phyloP scores from a whole-genome alignment of 257 asterid genomes.

The Penstemon newberryi region DNA sequence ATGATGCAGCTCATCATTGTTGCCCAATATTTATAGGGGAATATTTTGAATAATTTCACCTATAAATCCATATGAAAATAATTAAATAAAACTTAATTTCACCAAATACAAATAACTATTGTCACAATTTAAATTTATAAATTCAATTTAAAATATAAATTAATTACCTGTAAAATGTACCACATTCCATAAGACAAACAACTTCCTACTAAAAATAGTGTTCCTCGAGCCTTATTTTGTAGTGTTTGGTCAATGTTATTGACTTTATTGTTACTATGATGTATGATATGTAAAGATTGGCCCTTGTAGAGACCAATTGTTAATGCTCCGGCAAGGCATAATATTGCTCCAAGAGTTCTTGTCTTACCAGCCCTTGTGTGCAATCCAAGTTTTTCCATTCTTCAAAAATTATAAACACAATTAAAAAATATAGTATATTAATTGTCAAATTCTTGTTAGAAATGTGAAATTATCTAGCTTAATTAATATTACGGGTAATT shows the following conservation, averaged over 20 bases:
- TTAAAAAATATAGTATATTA: no score
- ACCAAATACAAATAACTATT: background rate
- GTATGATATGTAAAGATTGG: conserved; percentile 32
- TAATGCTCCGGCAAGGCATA: conserved; percentile 61
- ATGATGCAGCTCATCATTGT: conserved; percentile 42
- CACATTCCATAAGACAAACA: conserved; percentile 48
- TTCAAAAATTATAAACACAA: conserved; percentile 14
- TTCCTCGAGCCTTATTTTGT: conserved; percentile 47
- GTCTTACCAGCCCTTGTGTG: conserved; percentile 38
- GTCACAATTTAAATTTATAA: background rate
- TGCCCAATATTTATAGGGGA: conserved; percentile 48
- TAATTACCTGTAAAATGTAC: conserved; percentile 57
- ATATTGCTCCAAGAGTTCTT: conserved; percentile 41
- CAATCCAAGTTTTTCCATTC: conserved; percentile 45
- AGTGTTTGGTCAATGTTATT: background rate
- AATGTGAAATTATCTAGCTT: no score
- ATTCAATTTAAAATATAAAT: background rate
- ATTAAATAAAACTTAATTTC: no score
- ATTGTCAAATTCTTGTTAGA: no score
- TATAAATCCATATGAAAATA: conserved; percentile 1
- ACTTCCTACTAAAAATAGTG: conserved; percentile 46
- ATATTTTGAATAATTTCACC: conserved; percentile 48
- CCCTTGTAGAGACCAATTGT: conserved; percentile 49
- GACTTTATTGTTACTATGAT: background rate
- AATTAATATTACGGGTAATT: no score